A percentile compares a stretch with the other conserved stretches of the same genome.
Conservation (phyloP, 495 filamentous ascomycete genomes). For the Paragyromitra xinjiangensis region DNA sequence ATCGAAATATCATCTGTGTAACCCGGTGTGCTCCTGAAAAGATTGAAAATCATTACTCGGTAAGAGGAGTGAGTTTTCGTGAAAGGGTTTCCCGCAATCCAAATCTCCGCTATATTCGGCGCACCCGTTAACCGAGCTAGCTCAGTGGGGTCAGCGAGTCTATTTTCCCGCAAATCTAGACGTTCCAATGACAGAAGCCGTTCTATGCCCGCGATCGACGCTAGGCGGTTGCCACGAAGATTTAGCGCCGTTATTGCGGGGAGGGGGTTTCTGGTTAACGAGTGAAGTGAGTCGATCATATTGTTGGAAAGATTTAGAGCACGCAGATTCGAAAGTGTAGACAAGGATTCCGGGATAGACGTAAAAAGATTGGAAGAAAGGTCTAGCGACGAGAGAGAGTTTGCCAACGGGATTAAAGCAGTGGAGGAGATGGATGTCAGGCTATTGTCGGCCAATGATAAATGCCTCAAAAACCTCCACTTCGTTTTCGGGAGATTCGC, state of each 20-base stretch:
- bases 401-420: conserved; percentile 81
- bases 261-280: conserved; percentile 82
- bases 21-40: conserved; percentile 91
- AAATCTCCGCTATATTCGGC: conserved; percentile 90
- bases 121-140: conserved; percentile 87
- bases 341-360: conserved; percentile 88
- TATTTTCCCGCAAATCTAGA: conserved; percentile 91
- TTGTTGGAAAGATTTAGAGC: conserved; percentile 93
- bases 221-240: conserved; percentile 85
- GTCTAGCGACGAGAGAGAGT: conserved; percentile 88
- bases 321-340: conserved; percentile 79
- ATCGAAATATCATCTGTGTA: conserved; percentile 90
- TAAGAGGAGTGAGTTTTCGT: conserved; percentile 82
- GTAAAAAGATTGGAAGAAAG: conserved; percentile 89
- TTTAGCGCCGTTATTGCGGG: conserved; percentile 94
- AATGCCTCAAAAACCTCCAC: conserved; percentile 91
- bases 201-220: conserved; percentile 90
- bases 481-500: conserved; percentile 82
- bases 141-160: conserved; percentile 86
- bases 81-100: conserved; percentile 89
- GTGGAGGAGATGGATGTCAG: conserved; percentile 77
- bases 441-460: conserved; percentile 90
- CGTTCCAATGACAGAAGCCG: conserved; percentile 85
- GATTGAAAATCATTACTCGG: conserved; percentile 90
- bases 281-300: conserved; percentile 96